These are phyloP conservation scores for Ailanthus altissimus DNA, from an alignment of 345 rosid genomes.

Conservation along the genomic window DNA sequence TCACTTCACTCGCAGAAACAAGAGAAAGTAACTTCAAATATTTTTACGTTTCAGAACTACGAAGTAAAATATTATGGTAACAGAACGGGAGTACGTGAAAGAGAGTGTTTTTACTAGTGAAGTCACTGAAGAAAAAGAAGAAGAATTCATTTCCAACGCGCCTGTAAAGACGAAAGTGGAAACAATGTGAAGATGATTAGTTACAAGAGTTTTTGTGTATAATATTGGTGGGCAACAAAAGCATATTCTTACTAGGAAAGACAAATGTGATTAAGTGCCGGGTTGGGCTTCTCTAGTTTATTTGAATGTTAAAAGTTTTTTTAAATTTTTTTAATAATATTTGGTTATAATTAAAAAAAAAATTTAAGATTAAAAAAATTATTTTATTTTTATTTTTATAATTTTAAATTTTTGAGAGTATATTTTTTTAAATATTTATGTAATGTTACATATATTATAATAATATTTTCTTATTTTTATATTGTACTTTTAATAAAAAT, in stretches of 20 bases:
- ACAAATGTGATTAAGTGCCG: neutral
- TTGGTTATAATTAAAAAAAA: too few relatives aligned
- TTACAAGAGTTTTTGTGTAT: neutral
- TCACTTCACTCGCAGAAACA: neutral
- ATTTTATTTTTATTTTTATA: too few relatives aligned
- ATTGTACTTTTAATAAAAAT: too few relatives aligned
- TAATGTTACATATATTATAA: too few relatives aligned
- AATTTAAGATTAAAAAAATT: too few relatives aligned
- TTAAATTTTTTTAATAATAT: too few relatives aligned
- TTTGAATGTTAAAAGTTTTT: too few relatives aligned
- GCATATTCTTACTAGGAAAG: neutral
- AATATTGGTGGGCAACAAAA: neutral
- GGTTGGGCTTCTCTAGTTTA: too few relatives aligned
- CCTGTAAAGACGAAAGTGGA: neutral
- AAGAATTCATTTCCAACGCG: neutral
- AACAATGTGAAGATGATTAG: neutral
- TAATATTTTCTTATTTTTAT: too few relatives aligned
- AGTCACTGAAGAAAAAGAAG: neutral
- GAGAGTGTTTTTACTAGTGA: neutral
- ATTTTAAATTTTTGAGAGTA: too few relatives aligned
- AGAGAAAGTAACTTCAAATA: conserved; percentile 14
- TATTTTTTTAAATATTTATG: too few relatives aligned
- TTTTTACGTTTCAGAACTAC: neutral
- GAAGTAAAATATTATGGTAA: neutral
- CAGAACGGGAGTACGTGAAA: neutral